These are phyloP conservation scores for Tylopilus orsonianus DNA, from an alignment of 1,284 basidiomycete genomes.

Conservation along the genomic window DNA sequence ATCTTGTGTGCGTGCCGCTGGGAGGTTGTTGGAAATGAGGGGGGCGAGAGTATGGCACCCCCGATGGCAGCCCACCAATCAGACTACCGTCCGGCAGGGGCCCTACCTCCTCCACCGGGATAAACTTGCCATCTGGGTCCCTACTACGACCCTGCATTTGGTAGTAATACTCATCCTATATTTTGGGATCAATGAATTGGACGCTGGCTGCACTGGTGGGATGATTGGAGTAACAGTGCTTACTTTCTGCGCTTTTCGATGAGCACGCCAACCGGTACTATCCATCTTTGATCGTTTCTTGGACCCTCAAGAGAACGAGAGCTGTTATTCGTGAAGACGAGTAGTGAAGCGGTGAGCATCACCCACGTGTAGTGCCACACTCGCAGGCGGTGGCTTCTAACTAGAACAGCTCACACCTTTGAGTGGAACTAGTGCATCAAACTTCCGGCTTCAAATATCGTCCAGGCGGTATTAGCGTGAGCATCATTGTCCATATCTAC, in stretches of 20 bases:
- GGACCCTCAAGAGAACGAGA: not conserved
- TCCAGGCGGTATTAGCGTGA: not conserved
- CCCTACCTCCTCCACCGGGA: slow-evolving; percentile 52
- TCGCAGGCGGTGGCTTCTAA: no score
- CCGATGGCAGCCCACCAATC: no score
- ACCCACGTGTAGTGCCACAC: no score
- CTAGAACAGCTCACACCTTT: no score
- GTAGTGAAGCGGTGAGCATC: no score
- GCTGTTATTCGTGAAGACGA: not conserved
- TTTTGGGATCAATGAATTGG: not conserved
- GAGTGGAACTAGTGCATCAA: no score
- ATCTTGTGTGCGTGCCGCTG: slow-evolving; percentile 2
- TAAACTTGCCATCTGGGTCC: slow-evolving; percentile 50
- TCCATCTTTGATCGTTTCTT: slow-evolving; percentile 47
- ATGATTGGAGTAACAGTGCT: not conserved
- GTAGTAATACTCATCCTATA: slow-evolving; percentile 44
- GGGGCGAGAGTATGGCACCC: slow-evolving; percentile 22
- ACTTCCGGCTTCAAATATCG: no score
- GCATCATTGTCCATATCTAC: not conserved
- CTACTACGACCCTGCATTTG: slow-evolving; percentile 40
- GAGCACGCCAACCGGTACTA: slow-evolving; percentile 67
- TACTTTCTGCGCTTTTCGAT: slow-evolving; percentile 49
- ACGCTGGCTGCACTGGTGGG: not conserved
- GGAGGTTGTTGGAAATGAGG: slow-evolving; percentile 9
- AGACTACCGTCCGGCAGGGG: no score